phyloP scores from a whole-genome alignment of 1,139 yeast genomes.

The Lodderomyces pseudojiufengensis region DNA sequence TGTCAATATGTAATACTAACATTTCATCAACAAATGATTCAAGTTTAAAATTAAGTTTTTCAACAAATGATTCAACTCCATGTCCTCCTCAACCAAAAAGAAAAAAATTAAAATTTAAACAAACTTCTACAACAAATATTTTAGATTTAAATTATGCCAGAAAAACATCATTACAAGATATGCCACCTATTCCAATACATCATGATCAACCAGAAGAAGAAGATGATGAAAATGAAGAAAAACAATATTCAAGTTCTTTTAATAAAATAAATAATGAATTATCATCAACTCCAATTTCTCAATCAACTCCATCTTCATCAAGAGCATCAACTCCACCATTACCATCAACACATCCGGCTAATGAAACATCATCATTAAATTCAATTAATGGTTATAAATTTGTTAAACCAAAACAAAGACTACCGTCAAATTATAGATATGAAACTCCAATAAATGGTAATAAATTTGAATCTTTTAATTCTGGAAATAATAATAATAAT shows the following conservation, averaged over 20 bases:
- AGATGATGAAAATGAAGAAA: slow-evolving; percentile 14
- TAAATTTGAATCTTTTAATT: too few relatives aligned
- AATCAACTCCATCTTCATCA: slow-evolving; percentile 34
- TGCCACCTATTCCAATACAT: neutral
- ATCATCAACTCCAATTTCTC: slow-evolving; percentile 31
- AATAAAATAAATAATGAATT: slow-evolving; percentile 3
- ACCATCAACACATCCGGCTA: slow-evolving; percentile 6
- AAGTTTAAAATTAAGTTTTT: slow-evolving; percentile 24
- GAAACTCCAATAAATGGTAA: too few relatives aligned
- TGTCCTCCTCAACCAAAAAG: slow-evolving; percentile 32
- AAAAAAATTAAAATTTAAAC: slow-evolving; percentile 26
- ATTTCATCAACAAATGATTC: slow-evolving; percentile 7
- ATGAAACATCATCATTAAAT: too few relatives aligned
- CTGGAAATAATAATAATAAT: too few relatives aligned
- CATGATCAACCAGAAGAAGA: neutral
- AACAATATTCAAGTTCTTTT: slow-evolving; percentile 7
- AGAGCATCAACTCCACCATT: slow-evolving; percentile 27
- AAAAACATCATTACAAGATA: slow-evolving; percentile 18
- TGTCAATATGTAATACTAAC: slow-evolving; percentile 8
- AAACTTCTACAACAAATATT: slow-evolving; percentile 15
- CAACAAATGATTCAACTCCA: slow-evolving; percentile 33
- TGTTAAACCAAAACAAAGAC: slow-evolving; percentile 22
- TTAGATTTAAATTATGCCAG: slow-evolving; percentile 25
- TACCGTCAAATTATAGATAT: too few relatives aligned
- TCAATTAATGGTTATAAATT: slow-evolving; percentile 34